Evolutionary conservation across 2,329 filamentous ascomycete genomes (phyloP).

Genomic region (Cladophialophora immunda): DNA sequence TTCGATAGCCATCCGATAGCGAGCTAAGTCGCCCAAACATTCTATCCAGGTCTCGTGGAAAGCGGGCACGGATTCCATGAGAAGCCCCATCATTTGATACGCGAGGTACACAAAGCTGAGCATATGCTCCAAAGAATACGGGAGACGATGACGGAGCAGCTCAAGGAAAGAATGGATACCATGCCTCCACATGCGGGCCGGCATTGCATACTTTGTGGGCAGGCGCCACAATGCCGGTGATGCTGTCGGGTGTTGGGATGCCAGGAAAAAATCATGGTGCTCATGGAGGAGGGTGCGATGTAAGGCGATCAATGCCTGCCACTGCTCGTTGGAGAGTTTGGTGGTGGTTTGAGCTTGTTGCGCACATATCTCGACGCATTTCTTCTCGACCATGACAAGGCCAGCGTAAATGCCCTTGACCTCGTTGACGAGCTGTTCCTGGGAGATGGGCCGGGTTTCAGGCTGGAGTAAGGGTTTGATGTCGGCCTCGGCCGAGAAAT

Average conservation of each 20-base stretch:
- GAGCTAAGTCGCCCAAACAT: constrained; percentile 83
- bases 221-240: constrained; percentile 72
- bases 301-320: constrained; percentile 82
- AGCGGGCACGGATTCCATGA: constrained; percentile 83
- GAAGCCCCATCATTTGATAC: constrained; percentile 86
- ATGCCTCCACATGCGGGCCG: constrained; percentile 93
- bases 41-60: constrained; percentile 95
- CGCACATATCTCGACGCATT: constrained; percentile 84
- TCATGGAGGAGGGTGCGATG: constrained; percentile 84
- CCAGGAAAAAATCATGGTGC: constrained; percentile 86
- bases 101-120: constrained; percentile 86
- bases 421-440: constrained; percentile 80
- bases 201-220: constrained; percentile 87
- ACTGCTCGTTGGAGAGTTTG: constrained; percentile 71
- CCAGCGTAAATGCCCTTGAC: constrained; percentile 69
- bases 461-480: constrained; percentile 57
- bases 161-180: constrained; percentile 89
- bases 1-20: constrained; percentile 92
- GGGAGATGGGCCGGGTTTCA: constrained; percentile 73
- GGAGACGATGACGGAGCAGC: constrained; percentile 75
- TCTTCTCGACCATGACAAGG: constrained; percentile 70
- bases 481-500: constrained; percentile 12
- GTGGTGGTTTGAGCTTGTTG: constrained; percentile 65
- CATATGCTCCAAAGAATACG: constrained; percentile 85
- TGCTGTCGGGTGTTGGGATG: constrained; percentile 84